These are phyloP conservation scores for Calonectria pteridis DNA, from an alignment of 2,329 filamentous ascomycete genomes.

Conservation along the genomic window DNA sequence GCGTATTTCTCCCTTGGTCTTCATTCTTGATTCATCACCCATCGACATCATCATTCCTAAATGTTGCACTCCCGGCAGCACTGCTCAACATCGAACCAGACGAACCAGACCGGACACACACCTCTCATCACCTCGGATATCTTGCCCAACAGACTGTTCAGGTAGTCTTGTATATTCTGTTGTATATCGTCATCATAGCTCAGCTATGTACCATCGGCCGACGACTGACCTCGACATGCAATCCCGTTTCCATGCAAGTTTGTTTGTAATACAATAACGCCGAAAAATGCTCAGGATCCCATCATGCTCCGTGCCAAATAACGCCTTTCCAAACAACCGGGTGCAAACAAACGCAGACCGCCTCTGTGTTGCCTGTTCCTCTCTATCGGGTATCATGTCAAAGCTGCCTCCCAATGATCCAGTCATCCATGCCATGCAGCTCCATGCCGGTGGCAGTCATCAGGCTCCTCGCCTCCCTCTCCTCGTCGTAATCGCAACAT, in stretches of 20 bases:
- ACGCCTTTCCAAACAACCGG: neutral
- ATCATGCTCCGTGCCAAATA: neutral
- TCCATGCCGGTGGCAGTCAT: neutral
- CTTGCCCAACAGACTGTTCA: neutral
- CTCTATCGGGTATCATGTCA: slow-evolving; percentile 37
- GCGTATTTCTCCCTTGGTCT: neutral
- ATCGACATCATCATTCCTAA: neutral
- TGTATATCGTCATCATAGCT: neutral
- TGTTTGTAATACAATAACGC: neutral
- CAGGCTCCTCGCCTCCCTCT: neutral
- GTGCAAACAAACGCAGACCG: slow-evolving; percentile 30
- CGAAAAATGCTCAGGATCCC: neutral
- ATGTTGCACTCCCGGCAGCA: neutral
- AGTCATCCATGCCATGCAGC: neutral
- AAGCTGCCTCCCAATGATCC: neutral
- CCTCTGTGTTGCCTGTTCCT: neutral
- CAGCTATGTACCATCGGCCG: neutral
- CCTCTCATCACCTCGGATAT: neutral
- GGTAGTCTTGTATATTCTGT: neutral
- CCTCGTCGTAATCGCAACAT: neutral
- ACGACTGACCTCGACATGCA: neutral
- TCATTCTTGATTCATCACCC: neutral
- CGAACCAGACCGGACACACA: too few species aligned
- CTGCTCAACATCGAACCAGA: too few species aligned
- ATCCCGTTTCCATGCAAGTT: neutral